Base-by-base conservation (phyloP, 2,329 filamentous ascomycete species). In the Rhynchosporium graminicola region DNA sequence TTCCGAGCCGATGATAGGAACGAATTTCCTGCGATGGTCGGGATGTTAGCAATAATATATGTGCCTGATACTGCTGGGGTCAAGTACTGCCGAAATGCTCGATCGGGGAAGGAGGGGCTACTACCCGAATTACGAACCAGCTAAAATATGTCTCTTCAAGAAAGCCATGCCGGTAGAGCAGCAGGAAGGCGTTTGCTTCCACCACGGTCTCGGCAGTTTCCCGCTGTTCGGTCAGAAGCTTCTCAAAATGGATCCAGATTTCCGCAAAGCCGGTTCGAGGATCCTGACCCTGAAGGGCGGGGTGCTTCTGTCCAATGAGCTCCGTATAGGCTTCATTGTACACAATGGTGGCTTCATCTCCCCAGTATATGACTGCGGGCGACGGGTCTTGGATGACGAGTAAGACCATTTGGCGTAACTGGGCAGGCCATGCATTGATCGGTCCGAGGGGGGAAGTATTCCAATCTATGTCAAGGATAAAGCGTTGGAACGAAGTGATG, bases 401-500 rank as follows among this genome's bases (percentile, higher is more conserved):
- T 45, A 73, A 69, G 12, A 75, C 72, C 54, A 73, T 69, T 29
- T 78, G 76, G 46, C 76, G 75, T 13, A 81, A 76, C 40, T 77
- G 74, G 1, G 69, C 45, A 4, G 75, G 69, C 79, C 79, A 82
- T 43, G 55, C 65, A 3, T 70, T 57, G 63, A 78, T 76, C 1
- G 75, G 74, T 0, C 80, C 80, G 0, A 80, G 63, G 1, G 74
- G 71, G 0, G 78, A 79, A 2, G 69, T 70, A 6, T 65, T 68
- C 79, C 79, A 82, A 62, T 80, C 74, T 1, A 79, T 64, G 20
- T 70, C 71, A 9, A 77, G 67, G 20, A 76, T 62, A 33, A 71
- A 72, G 31, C 68, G 51, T 33, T 71, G 69, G 42, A 71, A 71
- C 1, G 69, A 63, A 3, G 65, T 67, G 20, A 70, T 40, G 12